Conservation (phyloP, 139 green algal genomes). For the Coelastrella sp. region DNA sequence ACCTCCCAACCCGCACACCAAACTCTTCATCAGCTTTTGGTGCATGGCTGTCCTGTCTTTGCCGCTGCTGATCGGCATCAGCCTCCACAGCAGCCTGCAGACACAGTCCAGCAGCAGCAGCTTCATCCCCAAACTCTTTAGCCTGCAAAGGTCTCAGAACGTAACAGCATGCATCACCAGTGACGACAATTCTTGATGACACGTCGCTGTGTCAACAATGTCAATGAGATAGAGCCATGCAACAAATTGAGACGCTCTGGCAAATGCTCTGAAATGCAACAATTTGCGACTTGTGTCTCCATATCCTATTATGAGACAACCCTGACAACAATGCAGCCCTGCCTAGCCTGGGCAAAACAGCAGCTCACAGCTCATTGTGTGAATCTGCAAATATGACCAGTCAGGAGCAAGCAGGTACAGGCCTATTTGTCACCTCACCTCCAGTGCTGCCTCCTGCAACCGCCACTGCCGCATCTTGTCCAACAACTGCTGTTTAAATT, state of each 20-base stretch:
- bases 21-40: constrained; percentile 16
- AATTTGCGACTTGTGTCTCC: too few species aligned
- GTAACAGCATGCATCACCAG: too few species aligned
- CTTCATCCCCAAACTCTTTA: too few species aligned
- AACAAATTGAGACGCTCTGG: neutral
- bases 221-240: neutral
- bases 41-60: neutral
- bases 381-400: neutral
- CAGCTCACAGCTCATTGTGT: neutral
- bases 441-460: neutral
- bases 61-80: neutral
- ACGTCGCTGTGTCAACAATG: too few species aligned
- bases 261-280: too few species aligned
- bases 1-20: constrained; percentile 21
- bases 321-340: too few species aligned
- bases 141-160: too few species aligned
- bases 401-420: neutral
- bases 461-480: neutral
- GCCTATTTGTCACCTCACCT: neutral
- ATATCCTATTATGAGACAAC: too few species aligned
- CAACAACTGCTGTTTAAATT: neutral
- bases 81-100: too few species aligned
- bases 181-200: too few species aligned
- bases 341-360: too few species aligned
- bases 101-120: too few species aligned